Evolutionary conservation across 805 yeast species (phyloP).

Genomic region (Candida tammaniensis): DNA sequence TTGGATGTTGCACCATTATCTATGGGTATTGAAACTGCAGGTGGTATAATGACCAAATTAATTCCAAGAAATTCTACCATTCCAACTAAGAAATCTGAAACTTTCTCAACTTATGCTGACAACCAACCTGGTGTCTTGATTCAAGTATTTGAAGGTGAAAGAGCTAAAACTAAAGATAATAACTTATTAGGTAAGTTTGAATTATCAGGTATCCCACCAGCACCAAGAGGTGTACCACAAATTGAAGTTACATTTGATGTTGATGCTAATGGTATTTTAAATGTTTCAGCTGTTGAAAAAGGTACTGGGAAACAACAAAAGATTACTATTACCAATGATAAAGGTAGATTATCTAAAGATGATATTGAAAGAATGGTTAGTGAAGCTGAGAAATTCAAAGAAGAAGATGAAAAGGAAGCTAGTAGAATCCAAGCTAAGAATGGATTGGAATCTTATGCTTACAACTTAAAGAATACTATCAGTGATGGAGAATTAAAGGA

Average conservation of each 20-base stretch:
- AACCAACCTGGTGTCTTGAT: conserved; percentile 94
- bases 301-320: conserved; percentile 92
- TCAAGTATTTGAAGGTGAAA: conserved; percentile 95
- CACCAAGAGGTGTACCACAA: conserved; percentile 91
- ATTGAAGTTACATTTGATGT: conserved; percentile 86
- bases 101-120: conserved; percentile 93
- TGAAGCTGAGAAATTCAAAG: conserved; percentile 93
- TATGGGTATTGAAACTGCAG: conserved; percentile 93
- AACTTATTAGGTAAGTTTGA: conserved; percentile 85
- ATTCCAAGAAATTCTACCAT: conserved; percentile 94
- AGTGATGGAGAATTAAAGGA: conserved; percentile 43
- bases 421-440: conserved; percentile 87
- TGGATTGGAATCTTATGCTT: conserved; percentile 84
- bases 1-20: conserved; percentile 94
- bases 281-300: conserved; percentile 85
- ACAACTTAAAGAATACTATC: conserved; percentile 72
- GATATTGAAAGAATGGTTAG: conserved; percentile 97
- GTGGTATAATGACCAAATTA: conserved; percentile 96
- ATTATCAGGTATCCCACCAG: conserved; percentile 83
- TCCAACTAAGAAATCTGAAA: conserved; percentile 93
- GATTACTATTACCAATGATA: conserved; percentile 88
- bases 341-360: conserved; percentile 90
- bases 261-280: conserved; percentile 84
- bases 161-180: conserved; percentile 92
- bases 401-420: conserved; percentile 82